Conservation (phyloP, 331 rosid species). For the Acacia concinna region DNA sequence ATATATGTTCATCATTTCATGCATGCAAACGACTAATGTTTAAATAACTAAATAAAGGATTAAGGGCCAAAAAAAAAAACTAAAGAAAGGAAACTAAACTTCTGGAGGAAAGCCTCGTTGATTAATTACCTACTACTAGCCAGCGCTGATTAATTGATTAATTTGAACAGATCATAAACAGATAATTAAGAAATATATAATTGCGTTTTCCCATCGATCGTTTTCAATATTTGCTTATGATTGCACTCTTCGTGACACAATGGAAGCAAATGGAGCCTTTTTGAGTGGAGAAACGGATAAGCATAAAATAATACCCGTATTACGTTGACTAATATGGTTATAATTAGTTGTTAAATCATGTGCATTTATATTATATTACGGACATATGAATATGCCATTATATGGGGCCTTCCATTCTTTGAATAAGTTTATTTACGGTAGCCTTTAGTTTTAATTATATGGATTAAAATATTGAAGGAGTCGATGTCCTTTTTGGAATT, state of each 20-base stretch:
- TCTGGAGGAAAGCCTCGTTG: not conserved
- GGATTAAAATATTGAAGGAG: too few species aligned
- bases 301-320: not conserved
- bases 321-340: slow-evolving; percentile 28
- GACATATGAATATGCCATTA: not conserved
- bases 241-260: slow-evolving; percentile 9
- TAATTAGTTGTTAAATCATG: not conserved
- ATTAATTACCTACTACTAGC: not conserved
- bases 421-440: too few species aligned
- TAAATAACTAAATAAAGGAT: not conserved
- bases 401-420: not conserved
- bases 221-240: not conserved
- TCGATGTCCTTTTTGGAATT: too few species aligned
- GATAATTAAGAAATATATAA: not conserved
- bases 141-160: not conserved
- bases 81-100: not conserved
- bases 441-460: too few species aligned
- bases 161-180: not conserved
- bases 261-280: slow-evolving; percentile 15
- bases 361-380: not conserved
- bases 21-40: not conserved
- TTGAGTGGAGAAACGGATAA: slow-evolving; percentile 10
- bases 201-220: not conserved
- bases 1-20: not conserved
- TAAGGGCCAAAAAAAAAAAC: too few species aligned